Percentiles rank a stretch among this genome's conserved stretches.
phyloP scores from a whole-genome alignment of 257 asterid species.

The Nicotiana noctiflora region DNA sequence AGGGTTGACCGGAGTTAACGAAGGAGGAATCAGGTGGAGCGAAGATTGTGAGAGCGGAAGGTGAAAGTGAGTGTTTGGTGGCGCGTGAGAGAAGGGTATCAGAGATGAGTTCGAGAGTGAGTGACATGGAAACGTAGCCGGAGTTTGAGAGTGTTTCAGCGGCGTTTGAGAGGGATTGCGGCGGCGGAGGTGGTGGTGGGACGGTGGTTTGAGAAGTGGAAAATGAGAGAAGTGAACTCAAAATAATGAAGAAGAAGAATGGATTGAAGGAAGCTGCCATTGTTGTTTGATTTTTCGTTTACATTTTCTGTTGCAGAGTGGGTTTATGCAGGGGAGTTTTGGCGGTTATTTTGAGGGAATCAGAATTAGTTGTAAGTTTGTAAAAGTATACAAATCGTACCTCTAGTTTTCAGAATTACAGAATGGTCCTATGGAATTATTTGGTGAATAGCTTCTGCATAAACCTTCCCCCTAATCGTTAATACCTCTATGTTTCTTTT shows the following conservation, averaged over 20 bases:
- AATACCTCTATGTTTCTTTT: no score
- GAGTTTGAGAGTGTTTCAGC: constrained; percentile 60
- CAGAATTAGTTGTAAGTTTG: background rate
- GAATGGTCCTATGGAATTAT: no score
- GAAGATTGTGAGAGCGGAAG: constrained; percentile 50
- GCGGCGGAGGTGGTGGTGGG: constrained; percentile 21
- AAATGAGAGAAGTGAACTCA: constrained; percentile 23
- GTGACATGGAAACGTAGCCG: constrained; percentile 67
- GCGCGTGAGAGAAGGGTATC: constrained; percentile 33
- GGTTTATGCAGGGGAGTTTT: background rate
- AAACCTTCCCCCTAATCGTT: no score
- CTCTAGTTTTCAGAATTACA: background rate
- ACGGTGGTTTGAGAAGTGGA: constrained; percentile 19
- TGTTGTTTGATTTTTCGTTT: background rate
- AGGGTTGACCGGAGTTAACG: constrained; percentile 50
- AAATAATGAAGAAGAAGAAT: constrained; percentile 15
- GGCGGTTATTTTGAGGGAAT: background rate
- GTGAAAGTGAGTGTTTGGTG: constrained; percentile 16
- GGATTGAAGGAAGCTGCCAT: constrained; percentile 32
- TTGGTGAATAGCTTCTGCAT: no score
- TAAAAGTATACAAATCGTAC: background rate
- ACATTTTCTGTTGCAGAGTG: background rate
- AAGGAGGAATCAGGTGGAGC: constrained; percentile 72
- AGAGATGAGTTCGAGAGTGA: constrained; percentile 47
- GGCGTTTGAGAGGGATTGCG: constrained; percentile 47